Evolutionary conservation across 441 rosid species (phyloP), one percentile per base, ranked within the genome.

Genomic region (Syzygium malaccense): DNA sequence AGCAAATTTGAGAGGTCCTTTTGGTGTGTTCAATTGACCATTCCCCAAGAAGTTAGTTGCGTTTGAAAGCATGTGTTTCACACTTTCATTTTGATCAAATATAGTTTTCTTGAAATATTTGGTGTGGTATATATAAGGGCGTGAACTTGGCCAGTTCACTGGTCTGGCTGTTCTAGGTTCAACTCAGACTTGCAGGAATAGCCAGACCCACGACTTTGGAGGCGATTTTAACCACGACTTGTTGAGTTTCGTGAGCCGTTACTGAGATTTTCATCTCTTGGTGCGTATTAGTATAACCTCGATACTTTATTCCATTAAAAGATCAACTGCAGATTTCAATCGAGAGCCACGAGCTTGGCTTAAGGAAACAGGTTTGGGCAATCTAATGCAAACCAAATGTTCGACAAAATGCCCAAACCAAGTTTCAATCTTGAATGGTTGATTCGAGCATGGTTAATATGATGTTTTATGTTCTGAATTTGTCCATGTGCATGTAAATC

Each of bases 291-390:
- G 9, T 64, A 30, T 15, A 30, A 18, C 37, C 30, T 0, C 15
- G 10, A n/a, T 0, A 2, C 23, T 64, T 62, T 30, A 64, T 30
- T 64, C 8, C 23, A 30, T 30, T 11, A 30, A 15, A 30, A 64
- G 20, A 64, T 30, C 0, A 30, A 30, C 23, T 64, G 41, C 20
- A 7, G 41, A 11, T 17, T 10, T 0, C 30, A 20, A 64, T 30
- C 2, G 0, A 64, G 32, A 2, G 37, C 4, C 68, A 64, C 18
- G 9, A 17, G 33, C 25, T 8, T 10, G 3, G 13, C 78, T 8
- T 0, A 2, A 41, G 0, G 78, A 32, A 66, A 66, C 7, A 0
- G 6, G 8, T 4, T 12, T 66, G 14, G 18, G 37, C 28, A 64
- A 7, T 14, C 71, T 32, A 4, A 32, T 66, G 45, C 25, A 8